phyloP scores from a whole-genome alignment of 306 rosid species.

The Sicyos edulis region DNA sequence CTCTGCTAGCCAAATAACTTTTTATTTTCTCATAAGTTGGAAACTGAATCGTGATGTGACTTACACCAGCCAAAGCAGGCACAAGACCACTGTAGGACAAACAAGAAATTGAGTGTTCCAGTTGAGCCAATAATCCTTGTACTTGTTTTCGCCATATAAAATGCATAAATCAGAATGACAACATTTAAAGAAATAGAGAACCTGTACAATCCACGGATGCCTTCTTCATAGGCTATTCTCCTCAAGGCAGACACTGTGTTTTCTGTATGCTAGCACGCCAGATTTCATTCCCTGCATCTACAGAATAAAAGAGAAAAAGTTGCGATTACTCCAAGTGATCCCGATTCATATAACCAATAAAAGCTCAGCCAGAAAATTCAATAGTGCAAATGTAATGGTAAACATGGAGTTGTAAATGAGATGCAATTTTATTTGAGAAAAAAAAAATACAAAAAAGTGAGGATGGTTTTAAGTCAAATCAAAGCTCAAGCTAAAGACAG shows the following conservation, averaged over 20 bases:
- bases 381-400: no score
- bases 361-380: neutral
- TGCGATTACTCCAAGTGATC: neutral
- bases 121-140: slow-evolving; percentile 8
- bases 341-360: neutral
- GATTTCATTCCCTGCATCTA: slow-evolving; percentile 80
- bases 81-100: slow-evolving; percentile 62
- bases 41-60: slow-evolving; percentile 87
- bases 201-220: slow-evolving; percentile 88
- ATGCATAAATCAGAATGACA: slow-evolving; percentile 8
- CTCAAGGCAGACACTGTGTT: slow-evolving; percentile 68
- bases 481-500: neutral
- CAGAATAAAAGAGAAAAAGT: slow-evolving; percentile 25
- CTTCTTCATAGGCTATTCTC: slow-evolving; percentile 88
- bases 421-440: no score
- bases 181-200: slow-evolving; percentile 29
- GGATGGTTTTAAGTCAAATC: neutral
- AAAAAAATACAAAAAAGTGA: neutral
- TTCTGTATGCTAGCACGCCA: slow-evolving; percentile 64
- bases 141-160: slow-evolving; percentile 4
- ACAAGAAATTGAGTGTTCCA: slow-evolving; percentile 6
- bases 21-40: slow-evolving; percentile 75
- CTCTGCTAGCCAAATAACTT: slow-evolving; percentile 54
- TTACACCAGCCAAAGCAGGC: slow-evolving; percentile 86
- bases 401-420: no score